Conservation (phyloP, 2,329 filamentous ascomycete species). For the Colletotrichum tropicicola region DNA sequence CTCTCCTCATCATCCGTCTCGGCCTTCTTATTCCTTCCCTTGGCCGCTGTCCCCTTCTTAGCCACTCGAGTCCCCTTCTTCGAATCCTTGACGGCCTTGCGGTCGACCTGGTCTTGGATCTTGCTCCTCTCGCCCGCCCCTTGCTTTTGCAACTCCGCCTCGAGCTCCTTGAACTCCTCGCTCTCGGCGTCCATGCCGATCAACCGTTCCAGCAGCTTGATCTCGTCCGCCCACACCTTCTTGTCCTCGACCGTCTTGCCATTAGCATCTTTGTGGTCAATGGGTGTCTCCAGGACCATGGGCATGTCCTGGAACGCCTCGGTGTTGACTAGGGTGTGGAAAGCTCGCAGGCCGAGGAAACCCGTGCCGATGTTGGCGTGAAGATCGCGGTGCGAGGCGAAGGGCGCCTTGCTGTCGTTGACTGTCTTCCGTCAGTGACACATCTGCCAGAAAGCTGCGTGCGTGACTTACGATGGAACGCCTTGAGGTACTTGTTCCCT, state of each 20-base stretch:
- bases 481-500: conserved; percentile 81
- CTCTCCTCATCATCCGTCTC: conserved; percentile 44
- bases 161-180: conserved; percentile 75
- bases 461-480: conserved; percentile 75
- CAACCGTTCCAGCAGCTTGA: conserved; percentile 90
- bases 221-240: conserved; percentile 89
- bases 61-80: conserved; percentile 49
- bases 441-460: no score
- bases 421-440: no score
- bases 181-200: conserved; percentile 83
- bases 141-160: conserved; percentile 70
- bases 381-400: conserved; percentile 83
- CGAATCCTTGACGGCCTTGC: conserved; percentile 71
- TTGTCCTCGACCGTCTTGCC: conserved; percentile 80
- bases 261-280: conserved; percentile 73
- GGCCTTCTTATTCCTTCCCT: conserved; percentile 43
- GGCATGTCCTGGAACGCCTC: conserved; percentile 79
- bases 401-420: conserved; percentile 94
- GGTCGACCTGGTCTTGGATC: conserved; percentile 81
- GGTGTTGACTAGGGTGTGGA: conserved; percentile 91
- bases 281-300: conserved; percentile 96
- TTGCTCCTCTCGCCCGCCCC: conserved; percentile 78
- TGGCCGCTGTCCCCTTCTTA: conserved; percentile 39
- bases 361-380: conserved; percentile 98
- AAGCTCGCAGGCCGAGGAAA: conserved; percentile 88